These are phyloP conservation scores for Diplosphaera chodatii DNA, from an alignment of 139 green algal genomes.

Conservation along the genomic window DNA sequence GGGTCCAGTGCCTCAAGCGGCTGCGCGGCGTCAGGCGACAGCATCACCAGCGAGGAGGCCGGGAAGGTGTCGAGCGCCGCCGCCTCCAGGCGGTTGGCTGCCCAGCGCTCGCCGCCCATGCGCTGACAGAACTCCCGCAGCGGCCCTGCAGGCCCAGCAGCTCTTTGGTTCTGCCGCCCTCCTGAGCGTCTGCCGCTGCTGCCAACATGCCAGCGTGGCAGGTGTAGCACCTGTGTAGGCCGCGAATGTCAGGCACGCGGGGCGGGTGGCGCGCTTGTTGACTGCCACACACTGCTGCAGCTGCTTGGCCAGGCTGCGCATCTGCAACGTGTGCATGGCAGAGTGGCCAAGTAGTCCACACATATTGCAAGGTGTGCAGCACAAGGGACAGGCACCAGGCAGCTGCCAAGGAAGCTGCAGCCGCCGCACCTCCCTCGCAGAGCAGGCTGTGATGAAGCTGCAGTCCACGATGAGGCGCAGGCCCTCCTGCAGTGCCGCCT, in stretches of 20 bases:
- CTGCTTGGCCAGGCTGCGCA: slow-evolving; percentile 20
- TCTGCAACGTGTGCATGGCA: neutral
- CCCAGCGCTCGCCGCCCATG: slow-evolving; percentile 14
- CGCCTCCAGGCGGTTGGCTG: neutral
- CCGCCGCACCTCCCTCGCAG: neutral
- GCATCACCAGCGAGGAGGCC: slow-evolving; percentile 30
- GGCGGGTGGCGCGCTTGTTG: neutral
- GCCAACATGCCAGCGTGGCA: neutral
- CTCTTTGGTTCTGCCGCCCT: neutral
- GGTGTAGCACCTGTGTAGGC: slow-evolving; percentile 1
- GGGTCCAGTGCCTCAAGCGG: slow-evolving; percentile 26
- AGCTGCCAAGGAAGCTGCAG: no score
- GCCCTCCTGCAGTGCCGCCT: neutral
- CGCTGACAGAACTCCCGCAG: neutral
- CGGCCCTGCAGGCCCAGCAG: neutral
- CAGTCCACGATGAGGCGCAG: neutral
- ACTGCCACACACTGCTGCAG: slow-evolving; percentile 11
- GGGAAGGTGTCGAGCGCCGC: slow-evolving; percentile 3
- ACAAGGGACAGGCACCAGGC: no score
- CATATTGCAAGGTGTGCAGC: no score
- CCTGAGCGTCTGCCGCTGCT: neutral
- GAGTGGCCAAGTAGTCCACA: no score
- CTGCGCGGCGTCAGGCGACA: slow-evolving; percentile 37
- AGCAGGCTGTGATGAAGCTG: neutral
- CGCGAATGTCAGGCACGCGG: slow-evolving; percentile 10